Evolutionary conservation across 1,284 basidiomycete species (phyloP).

Genomic region (Rhodotorula sp.): DNA sequence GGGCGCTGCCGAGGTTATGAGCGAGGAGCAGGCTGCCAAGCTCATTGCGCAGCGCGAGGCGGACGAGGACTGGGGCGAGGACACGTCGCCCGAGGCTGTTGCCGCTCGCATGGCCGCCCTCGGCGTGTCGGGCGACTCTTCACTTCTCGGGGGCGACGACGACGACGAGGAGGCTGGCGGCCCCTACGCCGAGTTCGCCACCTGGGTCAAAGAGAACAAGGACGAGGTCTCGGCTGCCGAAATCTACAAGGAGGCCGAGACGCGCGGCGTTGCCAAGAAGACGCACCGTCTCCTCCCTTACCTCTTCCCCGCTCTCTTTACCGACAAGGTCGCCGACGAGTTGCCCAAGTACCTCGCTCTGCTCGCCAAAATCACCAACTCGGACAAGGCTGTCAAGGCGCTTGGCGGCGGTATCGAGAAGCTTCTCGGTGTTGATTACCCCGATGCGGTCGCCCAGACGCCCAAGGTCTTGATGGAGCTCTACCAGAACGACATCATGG

Average conservation of each 20-base stretch:
- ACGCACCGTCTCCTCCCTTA: constrained; percentile 80
- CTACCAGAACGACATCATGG: constrained; percentile 89
- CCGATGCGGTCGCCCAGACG: constrained; percentile 62
- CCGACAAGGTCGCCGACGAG: constrained; percentile 70
- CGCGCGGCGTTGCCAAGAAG: constrained; percentile 91
- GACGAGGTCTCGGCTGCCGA: constrained; percentile 56
- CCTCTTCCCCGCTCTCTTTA: constrained; percentile 84
- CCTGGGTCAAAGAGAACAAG: constrained; percentile 80
- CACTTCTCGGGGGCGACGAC: constrained; percentile 61
- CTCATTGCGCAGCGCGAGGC: constrained; percentile 48
- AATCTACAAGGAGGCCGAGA: constrained; percentile 85
- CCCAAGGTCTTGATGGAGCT: constrained; percentile 94
- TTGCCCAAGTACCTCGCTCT: constrained; percentile 71
- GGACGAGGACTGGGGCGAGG: constrained; percentile 69
- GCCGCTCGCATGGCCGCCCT: constrained; percentile 78
- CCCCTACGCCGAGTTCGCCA: constrained; percentile 79
- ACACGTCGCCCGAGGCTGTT: constrained; percentile 88
- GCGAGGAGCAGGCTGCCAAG: constrained; percentile 43
- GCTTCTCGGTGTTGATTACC: constrained; percentile 66
- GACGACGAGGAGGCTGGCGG: constrained; percentile 70
- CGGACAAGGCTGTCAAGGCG: constrained; percentile 93
- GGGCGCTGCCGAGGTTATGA: constrained; percentile 52
- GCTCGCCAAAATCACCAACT: constrained; percentile 65
- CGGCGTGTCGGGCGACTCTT: constrained; percentile 61
- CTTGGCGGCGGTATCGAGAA: constrained; percentile 86